Percentiles rank a stretch among this genome's conserved stretches.
These are phyloP conservation scores for Candida michaelii DNA, from an alignment of 805 yeast genomes.

Conservation along the genomic window DNA sequence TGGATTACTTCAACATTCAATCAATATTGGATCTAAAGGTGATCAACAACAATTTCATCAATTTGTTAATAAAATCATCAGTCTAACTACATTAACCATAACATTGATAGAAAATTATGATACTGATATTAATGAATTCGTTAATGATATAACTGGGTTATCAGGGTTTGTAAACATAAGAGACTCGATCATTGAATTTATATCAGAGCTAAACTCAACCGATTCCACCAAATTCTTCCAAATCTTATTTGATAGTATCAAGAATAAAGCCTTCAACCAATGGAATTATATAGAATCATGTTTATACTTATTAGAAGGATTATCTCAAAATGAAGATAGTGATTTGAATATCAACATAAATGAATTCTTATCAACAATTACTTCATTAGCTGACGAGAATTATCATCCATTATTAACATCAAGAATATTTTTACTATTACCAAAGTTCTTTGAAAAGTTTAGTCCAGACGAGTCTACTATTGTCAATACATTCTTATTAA, in stretches of 20 bases:
- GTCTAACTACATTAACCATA: conserved; percentile 42
- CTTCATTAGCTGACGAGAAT: background rate
- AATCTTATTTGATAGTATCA: background rate
- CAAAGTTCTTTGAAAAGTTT: conserved; percentile 58
- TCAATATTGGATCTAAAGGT: conserved; percentile 20
- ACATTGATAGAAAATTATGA: conserved; percentile 49
- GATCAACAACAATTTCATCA: conserved; percentile 20
- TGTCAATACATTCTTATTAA: conserved; percentile 25
- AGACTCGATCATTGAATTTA: conserved; percentile 57
- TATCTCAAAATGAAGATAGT: conserved; percentile 43
- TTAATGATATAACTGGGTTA: conserved; percentile 73
- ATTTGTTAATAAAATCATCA: conserved; percentile 3
- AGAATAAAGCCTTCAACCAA: conserved; percentile 3
- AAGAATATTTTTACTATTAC: conserved; percentile 52
- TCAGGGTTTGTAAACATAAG: conserved; percentile 54
- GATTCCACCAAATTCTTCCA: conserved; percentile 36
- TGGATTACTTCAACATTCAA: conserved; percentile 24
- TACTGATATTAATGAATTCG: conserved; percentile 65
- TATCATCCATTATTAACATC: conserved; percentile 40
- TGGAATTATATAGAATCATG: conserved; percentile 43
- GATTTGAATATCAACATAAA: conserved; percentile 18
- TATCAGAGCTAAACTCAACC: conserved; percentile 46
- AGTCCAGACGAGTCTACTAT: conserved; percentile 33
- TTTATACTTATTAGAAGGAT: conserved; percentile 38
- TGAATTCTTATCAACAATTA: background rate